Evolutionary conservation across 192 early-diverging fungal genomes (phyloP).

Genomic region (Umbelopsis vinacea): DNA sequence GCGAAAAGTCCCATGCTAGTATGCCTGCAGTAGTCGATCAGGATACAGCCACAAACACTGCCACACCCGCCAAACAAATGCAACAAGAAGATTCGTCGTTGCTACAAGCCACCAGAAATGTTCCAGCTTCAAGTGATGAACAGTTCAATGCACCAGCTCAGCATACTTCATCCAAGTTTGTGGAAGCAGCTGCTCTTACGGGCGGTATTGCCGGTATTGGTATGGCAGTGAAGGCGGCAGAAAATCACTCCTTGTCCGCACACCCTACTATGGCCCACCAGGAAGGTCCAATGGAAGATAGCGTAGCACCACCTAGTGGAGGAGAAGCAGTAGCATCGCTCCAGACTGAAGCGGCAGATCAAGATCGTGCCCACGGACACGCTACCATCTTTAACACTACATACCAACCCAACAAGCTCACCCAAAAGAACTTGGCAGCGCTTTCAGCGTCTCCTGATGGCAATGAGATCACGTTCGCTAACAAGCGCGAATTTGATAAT

Average conservation of each 20-base stretch:
- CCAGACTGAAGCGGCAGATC: too few relatives aligned
- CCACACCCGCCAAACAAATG: not conserved
- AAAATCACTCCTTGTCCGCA: not conserved
- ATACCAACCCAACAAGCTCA: not conserved
- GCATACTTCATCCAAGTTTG: not conserved
- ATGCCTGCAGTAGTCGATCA: constrained; percentile 4
- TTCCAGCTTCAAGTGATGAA: not conserved
- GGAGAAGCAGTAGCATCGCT: too few relatives aligned
- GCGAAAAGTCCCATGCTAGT: constrained; percentile 1
- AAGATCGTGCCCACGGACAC: not conserved
- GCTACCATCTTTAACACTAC: constrained; percentile 18
- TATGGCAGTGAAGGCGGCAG: not conserved
- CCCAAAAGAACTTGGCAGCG: constrained; percentile 5
- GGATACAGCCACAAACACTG: not conserved
- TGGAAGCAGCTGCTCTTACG: not conserved
- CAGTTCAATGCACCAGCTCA: not conserved
- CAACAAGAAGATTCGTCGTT: not conserved
- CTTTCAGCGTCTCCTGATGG: not conserved
- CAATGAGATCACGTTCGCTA: not conserved
- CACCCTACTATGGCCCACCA: not conserved
- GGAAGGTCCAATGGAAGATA: not conserved
- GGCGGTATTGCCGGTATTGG: not conserved
- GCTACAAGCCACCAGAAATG: not conserved
- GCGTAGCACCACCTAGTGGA: too few relatives aligned
- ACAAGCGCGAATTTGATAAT: not conserved